Percentiles rank a stretch among this genome's conserved stretches.
These are phyloP conservation scores for Sporothrix inflata DNA, from an alignment of 2,329 filamentous ascomycete species.

Conservation along the genomic window DNA sequence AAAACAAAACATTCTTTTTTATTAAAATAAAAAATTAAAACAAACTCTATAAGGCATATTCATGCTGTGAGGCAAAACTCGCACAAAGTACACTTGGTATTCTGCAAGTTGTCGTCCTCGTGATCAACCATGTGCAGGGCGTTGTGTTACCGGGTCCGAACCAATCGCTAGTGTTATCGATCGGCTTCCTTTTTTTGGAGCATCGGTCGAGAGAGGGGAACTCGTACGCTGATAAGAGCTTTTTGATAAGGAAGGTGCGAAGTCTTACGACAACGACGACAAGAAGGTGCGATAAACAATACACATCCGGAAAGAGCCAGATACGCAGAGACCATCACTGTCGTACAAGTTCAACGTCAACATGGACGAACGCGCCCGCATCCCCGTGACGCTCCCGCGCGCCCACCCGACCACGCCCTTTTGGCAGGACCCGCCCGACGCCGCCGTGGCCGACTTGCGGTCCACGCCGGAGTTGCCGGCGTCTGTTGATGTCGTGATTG, in stretches of 20 bases:
- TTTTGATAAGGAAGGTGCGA: background rate
- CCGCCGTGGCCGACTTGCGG: slow-evolving; percentile 53
- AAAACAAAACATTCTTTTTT: too few relatives aligned
- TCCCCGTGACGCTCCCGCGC: slow-evolving; percentile 53
- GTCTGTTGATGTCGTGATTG: slow-evolving; percentile 61
- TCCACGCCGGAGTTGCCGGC: slow-evolving; percentile 55
- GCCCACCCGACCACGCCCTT: slow-evolving; percentile 60
- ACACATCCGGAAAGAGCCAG: background rate
- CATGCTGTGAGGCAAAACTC: background rate
- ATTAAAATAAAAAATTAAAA: background rate
- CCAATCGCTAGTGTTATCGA: slow-evolving; percentile 9
- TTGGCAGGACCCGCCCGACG: slow-evolving; percentile 61
- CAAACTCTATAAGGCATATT: background rate
- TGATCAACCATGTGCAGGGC: slow-evolving; percentile 9
- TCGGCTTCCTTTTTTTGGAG: background rate
- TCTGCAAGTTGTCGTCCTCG: background rate
- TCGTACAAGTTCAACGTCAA: background rate
- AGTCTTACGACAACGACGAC: background rate
- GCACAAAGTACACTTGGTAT: too few relatives aligned
- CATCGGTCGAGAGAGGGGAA: background rate
- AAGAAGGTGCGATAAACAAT: background rate
- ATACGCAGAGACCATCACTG: background rate
- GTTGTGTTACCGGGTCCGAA: background rate
- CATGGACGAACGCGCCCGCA: slow-evolving; percentile 45
- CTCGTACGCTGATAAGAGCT: background rate